Conservation (phyloP, 1,284 basidiomycete species). For the Ceratobasidium sp. region DNA sequence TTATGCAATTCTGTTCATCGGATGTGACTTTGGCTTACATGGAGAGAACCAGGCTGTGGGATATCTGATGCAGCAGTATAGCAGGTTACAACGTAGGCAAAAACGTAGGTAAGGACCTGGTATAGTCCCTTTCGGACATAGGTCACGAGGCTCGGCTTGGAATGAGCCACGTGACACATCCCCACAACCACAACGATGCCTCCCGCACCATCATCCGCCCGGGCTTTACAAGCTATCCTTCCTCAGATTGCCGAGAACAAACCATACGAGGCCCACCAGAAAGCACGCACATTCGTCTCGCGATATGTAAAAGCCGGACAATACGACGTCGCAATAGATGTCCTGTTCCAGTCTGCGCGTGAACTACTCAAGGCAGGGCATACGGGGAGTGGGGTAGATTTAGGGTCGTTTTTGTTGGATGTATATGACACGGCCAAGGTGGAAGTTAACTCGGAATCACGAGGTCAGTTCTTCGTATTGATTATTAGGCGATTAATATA, state of each 20-base stretch:
- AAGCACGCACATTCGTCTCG: slow-evolving; percentile 92
- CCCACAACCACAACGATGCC: slow-evolving; percentile 47
- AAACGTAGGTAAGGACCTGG: too few relatives aligned
- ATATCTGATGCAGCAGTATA: too few relatives aligned
- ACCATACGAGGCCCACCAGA: slow-evolving; percentile 93
- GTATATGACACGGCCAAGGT: slow-evolving; percentile 81
- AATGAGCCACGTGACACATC: slow-evolving; percentile 13
- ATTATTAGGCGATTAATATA: slow-evolving; percentile 35
- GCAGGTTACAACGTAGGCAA: too few relatives aligned
- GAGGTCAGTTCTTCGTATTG: slow-evolving; percentile 66
- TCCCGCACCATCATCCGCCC: slow-evolving; percentile 64
- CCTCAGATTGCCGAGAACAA: slow-evolving; percentile 77
- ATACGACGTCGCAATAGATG: slow-evolving; percentile 85
- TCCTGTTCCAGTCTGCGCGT: slow-evolving; percentile 86
- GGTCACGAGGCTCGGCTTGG: too few relatives aligned
- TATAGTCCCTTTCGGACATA: too few relatives aligned
- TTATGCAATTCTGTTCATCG: too few relatives aligned
- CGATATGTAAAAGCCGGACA: slow-evolving; percentile 75
- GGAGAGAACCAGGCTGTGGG: too few relatives aligned
- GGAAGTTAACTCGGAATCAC: slow-evolving; percentile 75
- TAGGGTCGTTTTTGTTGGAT: slow-evolving; percentile 81
- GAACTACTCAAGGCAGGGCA: slow-evolving; percentile 89
- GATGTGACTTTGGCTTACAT: too few relatives aligned
- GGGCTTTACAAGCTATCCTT: slow-evolving; percentile 80
- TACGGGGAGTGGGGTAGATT: slow-evolving; percentile 88